These are phyloP conservation scores for Trifolium repens DNA, from an alignment of 306 rosid genomes.

Conservation along the genomic window DNA sequence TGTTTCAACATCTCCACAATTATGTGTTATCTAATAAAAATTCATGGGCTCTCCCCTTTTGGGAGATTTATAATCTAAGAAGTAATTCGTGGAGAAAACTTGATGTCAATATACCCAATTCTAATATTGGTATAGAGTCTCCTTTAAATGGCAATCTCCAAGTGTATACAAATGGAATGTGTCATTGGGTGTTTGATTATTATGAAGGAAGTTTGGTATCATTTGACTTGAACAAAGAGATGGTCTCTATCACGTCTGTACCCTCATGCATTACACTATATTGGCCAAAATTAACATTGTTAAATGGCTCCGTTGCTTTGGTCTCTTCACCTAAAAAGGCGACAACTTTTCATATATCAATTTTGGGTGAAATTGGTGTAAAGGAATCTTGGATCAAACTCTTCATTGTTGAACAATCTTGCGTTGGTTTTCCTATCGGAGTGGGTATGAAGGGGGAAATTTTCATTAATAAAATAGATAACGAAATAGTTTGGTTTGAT, in stretches of 20 bases:
- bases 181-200: background rate
- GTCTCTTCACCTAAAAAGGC: background rate
- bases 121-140: background rate
- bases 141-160: background rate
- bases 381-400: background rate
- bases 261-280: background rate
- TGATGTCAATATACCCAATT: background rate
- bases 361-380: background rate
- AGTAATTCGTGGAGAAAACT: background rate
- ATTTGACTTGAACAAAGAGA: background rate
- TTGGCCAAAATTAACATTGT: background rate
- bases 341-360: background rate
- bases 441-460: background rate
- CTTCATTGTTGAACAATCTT: background rate
- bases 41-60: background rate
- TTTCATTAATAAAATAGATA: background rate
- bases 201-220: background rate
- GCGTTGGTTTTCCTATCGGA: background rate
- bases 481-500: background rate
- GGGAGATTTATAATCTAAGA: background rate
- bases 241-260: background rate
- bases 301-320: background rate
- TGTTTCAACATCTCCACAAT: too few species aligned
- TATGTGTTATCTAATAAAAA: background rate
- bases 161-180: background rate